Evolutionary conservation across 2,329 filamentous ascomycete genomes (phyloP).

Genomic region (Fusarium nanum): DNA sequence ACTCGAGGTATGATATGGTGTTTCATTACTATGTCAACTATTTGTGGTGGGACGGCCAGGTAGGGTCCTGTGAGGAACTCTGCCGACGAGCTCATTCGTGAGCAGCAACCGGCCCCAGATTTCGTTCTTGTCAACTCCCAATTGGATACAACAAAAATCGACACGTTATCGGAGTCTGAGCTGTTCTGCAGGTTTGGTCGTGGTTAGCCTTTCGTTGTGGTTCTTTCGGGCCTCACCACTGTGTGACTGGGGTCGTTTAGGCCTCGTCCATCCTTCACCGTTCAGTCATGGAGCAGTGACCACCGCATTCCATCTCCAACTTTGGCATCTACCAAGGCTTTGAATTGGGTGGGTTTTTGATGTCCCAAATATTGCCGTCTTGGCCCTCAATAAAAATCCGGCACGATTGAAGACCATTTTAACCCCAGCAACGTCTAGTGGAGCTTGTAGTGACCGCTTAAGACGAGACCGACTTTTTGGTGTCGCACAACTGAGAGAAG

Average conservation of each 20-base stretch:
- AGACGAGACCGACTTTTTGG: slow-evolving; percentile 45
- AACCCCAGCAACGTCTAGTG: slow-evolving; percentile 32
- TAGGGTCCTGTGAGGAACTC: slow-evolving; percentile 29
- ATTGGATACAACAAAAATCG: slow-evolving; percentile 26
- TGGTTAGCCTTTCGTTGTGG: slow-evolving; percentile 20
- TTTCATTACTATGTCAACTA: slow-evolving; percentile 39
- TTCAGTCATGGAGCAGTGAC: slow-evolving; percentile 26
- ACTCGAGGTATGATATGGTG: slow-evolving; percentile 30
- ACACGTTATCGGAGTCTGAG: slow-evolving; percentile 33
- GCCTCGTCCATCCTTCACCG: slow-evolving; percentile 34
- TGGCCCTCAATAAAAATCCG: slow-evolving; percentile 33
- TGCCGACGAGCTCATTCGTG: slow-evolving; percentile 24
- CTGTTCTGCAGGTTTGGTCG: slow-evolving; percentile 26
- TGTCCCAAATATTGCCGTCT: slow-evolving; percentile 23
- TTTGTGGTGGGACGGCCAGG: slow-evolving; percentile 32
- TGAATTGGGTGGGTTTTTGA: slow-evolving; percentile 17
- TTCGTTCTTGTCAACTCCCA: slow-evolving; percentile 24
- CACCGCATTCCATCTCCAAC: slow-evolving; percentile 32
- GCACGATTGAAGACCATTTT: slow-evolving; percentile 25
- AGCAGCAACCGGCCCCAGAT: slow-evolving; percentile 33
- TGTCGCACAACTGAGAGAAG: slow-evolving; percentile 28
- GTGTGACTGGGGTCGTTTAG: slow-evolving; percentile 24
- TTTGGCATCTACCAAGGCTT: slow-evolving; percentile 24
- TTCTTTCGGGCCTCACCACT: slow-evolving; percentile 37
- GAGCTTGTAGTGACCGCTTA: slow-evolving; percentile 36